These are phyloP conservation scores for Aspergillus jensenii DNA, from an alignment of 2,329 filamentous ascomycete genomes.

Conservation along the genomic window DNA sequence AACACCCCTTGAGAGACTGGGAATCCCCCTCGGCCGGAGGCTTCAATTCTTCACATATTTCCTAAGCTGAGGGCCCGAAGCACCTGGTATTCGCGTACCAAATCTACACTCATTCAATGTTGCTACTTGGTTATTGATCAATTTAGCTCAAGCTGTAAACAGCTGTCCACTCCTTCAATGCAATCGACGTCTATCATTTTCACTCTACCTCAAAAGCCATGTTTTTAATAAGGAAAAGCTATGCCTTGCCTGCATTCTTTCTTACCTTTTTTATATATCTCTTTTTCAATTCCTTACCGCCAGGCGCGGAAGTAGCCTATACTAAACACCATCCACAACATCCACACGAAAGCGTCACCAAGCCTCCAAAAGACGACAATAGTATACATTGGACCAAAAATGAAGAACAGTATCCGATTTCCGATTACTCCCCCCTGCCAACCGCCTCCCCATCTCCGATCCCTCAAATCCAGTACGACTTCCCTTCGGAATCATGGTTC, in stretches of 20 bases:
- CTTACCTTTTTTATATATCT: constrained; percentile 26
- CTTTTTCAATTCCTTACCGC: constrained; percentile 24
- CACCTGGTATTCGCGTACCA: constrained; percentile 8
- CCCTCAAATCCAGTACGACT: constrained; percentile 74
- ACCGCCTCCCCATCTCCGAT: constrained; percentile 67
- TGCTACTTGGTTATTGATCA: constrained; percentile 1
- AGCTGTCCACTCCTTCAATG: constrained; percentile 12
- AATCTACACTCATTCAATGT: constrained; percentile 10
- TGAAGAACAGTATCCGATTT: constrained; percentile 74
- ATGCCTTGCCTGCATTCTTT: constrained; percentile 25
- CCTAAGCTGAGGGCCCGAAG: background rate
- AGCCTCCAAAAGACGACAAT: constrained; percentile 7
- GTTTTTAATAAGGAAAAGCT: constrained; percentile 27
- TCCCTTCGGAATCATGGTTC: constrained; percentile 61
- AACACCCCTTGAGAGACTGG: background rate
- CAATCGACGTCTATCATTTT: background rate
- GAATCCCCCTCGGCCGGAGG: background rate
- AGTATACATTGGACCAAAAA: constrained; percentile 68
- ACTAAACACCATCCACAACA: constrained; percentile 14
- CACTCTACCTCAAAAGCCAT: constrained; percentile 17
- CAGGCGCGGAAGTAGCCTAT: constrained; percentile 17
- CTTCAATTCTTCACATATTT: background rate
- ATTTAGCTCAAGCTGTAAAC: constrained; percentile 11
- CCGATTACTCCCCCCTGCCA: constrained; percentile 69
- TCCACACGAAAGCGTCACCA: constrained; percentile 15